A percentile compares a stretch with the other conserved stretches of the same genome.
phyloP scores from a whole-genome alignment of 225 moss, liverwort and hornwort species.

The Neckera pumila region DNA sequence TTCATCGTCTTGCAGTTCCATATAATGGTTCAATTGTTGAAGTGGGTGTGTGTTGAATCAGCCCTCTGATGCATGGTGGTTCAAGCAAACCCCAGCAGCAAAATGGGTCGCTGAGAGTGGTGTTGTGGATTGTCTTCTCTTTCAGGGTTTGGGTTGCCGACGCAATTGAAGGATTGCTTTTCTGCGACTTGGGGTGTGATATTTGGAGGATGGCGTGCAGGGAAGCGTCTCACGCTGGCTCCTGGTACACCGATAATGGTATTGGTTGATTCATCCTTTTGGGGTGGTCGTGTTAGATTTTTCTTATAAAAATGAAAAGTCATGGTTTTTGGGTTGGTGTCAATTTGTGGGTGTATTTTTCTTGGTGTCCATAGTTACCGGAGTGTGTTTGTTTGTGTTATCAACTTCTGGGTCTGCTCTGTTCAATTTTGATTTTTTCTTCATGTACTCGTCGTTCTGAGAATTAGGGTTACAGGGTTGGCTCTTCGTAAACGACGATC shows the following conservation, averaged over 20 bases:
- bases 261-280: not conserved
- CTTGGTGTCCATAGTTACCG: not conserved
- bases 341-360: not conserved
- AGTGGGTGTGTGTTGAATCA: not conserved
- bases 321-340: too few relatives aligned
- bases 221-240: conserved; percentile 78
- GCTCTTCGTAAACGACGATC: not conserved
- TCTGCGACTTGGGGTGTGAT: not conserved
- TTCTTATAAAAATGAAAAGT: too few relatives aligned
- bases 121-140: not conserved
- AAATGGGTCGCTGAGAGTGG: not conserved
- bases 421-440: not conserved
- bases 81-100: not conserved
- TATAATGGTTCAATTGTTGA: not conserved
- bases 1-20: not conserved
- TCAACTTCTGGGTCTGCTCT: not conserved
- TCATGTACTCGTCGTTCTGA: not conserved
- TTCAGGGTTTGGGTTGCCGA: not conserved
- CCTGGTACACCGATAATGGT: conserved; percentile 91
- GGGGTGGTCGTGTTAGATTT: not conserved
- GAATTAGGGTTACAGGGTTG: not conserved
- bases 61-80: not conserved
- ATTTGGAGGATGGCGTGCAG: conserved; percentile 50
- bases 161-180: not conserved
- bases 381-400: not conserved